phyloP scores from a whole-genome alignment of 108 stramenopile species.

The Skeletonema marinoi region DNA sequence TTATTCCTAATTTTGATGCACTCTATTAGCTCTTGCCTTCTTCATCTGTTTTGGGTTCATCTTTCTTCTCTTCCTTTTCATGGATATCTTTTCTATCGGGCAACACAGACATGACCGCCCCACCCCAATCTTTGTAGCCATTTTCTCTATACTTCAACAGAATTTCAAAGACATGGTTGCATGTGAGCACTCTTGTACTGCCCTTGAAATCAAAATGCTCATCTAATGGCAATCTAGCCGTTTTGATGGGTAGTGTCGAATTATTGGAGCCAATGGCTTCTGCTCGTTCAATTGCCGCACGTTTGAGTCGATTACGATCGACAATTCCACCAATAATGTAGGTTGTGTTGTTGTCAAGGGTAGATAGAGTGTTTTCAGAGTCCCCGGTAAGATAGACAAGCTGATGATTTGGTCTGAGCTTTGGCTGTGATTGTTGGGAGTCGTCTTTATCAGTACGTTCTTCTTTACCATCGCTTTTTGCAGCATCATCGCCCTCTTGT shows the following conservation, averaged over 20 bases:
- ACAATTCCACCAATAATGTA: constrained; percentile 91
- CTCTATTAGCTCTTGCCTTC: not conserved
- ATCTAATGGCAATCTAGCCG: constrained; percentile 72
- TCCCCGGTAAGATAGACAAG: constrained; percentile 86
- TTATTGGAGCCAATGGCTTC: constrained; percentile 54
- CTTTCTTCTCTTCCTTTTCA: constrained; percentile 29
- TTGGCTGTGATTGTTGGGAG: not conserved
- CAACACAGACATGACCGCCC: constrained; percentile 63
- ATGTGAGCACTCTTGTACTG: constrained; percentile 71
- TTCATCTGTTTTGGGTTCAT: not conserved
- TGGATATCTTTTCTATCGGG: constrained; percentile 70
- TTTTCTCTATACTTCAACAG: constrained; percentile 66
- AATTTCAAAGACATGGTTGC: constrained; percentile 88
- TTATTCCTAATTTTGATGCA: not conserved
- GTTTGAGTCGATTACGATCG: constrained; percentile 80
- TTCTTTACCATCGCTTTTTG: not conserved
- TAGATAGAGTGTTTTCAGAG: constrained; percentile 59
- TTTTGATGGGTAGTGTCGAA: constrained; percentile 63
- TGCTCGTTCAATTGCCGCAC: constrained; percentile 64
- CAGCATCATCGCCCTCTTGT: not conserved
- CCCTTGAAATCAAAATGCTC: constrained; percentile 60
- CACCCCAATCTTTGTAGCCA: constrained; percentile 70
- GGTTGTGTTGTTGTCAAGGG: constrained; percentile 63
- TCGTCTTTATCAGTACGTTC: not conserved
- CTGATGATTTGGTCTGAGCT: constrained; percentile 22